A percentile compares a stretch with the other conserved stretches of the same genome.
Conservation (phyloP, 805 yeast species). For the Torulaspora franciscae region DNA sequence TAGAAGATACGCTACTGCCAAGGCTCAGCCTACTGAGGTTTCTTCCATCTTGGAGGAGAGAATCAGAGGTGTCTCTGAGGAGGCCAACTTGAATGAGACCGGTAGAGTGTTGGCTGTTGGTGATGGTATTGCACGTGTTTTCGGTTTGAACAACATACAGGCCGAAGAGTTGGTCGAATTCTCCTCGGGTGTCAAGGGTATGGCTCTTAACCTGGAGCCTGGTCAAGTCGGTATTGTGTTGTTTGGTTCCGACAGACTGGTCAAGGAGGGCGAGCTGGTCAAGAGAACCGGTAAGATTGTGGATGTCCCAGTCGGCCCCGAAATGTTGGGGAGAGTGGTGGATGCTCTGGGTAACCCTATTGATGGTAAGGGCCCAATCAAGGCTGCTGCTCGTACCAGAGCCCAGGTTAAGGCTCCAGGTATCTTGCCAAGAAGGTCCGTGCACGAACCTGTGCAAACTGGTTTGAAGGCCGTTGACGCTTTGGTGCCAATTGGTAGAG, state of each 20-base stretch:
- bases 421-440: slow-evolving; percentile 98
- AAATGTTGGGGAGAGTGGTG: slow-evolving; percentile 96
- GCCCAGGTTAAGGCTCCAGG: slow-evolving; percentile 99
- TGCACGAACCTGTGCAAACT: slow-evolving; percentile 98
- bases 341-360: slow-evolving; percentile 99
- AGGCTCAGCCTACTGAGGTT: slow-evolving; percentile 99
- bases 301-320: slow-evolving; percentile 98
- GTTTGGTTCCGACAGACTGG: slow-evolving; percentile 98
- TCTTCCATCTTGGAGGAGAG: slow-evolving; percentile 98
- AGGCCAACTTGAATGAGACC: slow-evolving; percentile 96
- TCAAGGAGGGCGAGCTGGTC: slow-evolving; percentile 99
- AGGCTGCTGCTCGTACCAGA: slow-evolving; percentile 77
- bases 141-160: slow-evolving; percentile 98
- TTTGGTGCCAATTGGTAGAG: slow-evolving; percentile 99
- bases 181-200: slow-evolving; percentile 99
- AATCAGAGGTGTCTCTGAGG: slow-evolving; percentile 98
- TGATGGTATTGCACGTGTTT: slow-evolving; percentile 99
- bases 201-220: slow-evolving; percentile 99
- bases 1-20: slow-evolving; percentile 84
- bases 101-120: slow-evolving; percentile 99
- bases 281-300: slow-evolving; percentile 99
- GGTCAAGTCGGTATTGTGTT: slow-evolving; percentile 99
- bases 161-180: slow-evolving; percentile 99
- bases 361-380: slow-evolving; percentile 99
- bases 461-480: slow-evolving; percentile 99